Conservation (phyloP, 108 stramenopile genomes). For the Phaeodactylum tricornutum region DNA sequence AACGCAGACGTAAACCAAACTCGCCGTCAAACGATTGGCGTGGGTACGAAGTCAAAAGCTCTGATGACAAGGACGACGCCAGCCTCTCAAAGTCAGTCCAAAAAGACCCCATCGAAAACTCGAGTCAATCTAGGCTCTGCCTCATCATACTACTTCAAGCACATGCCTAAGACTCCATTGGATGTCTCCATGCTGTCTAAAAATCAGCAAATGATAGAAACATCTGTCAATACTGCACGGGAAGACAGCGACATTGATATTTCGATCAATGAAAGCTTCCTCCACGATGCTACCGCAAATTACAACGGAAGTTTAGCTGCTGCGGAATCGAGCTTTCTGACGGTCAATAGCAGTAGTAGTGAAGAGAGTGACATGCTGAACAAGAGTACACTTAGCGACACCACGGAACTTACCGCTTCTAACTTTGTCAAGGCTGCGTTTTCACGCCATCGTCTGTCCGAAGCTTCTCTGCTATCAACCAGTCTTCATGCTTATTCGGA, state of each 20-base stretch:
- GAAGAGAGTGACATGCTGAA: conserved; percentile 27
- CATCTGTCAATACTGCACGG: too few species aligned
- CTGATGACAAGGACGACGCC: too few species aligned
- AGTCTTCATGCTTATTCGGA: too few species aligned
- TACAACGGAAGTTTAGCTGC: not conserved
- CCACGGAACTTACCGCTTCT: conserved; percentile 65
- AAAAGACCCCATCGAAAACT: conserved; percentile 16
- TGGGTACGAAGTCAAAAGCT: too few species aligned
- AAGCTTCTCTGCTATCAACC: too few species aligned
- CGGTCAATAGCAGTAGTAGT: conserved; percentile 12
- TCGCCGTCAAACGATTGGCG: too few species aligned
- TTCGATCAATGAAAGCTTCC: not conserved
- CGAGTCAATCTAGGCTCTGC: conserved; percentile 27
- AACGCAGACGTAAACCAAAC: too few species aligned
- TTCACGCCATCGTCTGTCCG: too few species aligned
- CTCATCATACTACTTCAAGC: conserved; percentile 39
- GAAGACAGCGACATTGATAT: too few species aligned
- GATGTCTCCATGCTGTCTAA: too few species aligned
- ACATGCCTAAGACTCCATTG: conserved; percentile 25
- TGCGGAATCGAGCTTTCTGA: conserved; percentile 24
- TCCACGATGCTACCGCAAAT: not conserved
- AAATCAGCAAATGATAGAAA: too few species aligned
- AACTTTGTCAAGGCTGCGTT: conserved; percentile 51
- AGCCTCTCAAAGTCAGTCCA: too few species aligned
- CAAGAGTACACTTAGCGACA: conserved; percentile 56